Percentiles rank a stretch among this genome's conserved stretches.
Conservation (phyloP, 108 stramenopile genomes). For the Epithemia pelagica region DNA sequence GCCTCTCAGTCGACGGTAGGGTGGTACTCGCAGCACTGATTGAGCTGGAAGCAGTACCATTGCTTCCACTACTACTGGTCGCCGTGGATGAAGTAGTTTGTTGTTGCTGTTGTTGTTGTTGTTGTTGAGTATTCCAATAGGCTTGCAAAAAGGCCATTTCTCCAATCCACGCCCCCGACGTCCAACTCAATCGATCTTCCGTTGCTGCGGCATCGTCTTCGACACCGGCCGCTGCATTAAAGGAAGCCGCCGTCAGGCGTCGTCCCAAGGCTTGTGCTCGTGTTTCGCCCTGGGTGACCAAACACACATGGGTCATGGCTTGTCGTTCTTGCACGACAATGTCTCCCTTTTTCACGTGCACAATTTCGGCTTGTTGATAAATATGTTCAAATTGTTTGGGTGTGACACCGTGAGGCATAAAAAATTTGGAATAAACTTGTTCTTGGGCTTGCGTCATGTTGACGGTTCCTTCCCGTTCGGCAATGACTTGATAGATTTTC, state of each 20-base stretch:
- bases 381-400: conserved; percentile 76
- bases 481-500: conserved; percentile 52
- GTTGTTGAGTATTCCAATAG: conserved; percentile 35
- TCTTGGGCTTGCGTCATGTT: conserved; percentile 41
- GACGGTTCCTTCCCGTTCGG: conserved; percentile 60
- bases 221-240: conserved; percentile 13
- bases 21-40: too few species aligned
- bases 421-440: conserved; percentile 57
- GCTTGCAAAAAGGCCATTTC: conserved; percentile 74
- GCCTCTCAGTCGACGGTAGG: background rate
- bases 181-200: too few species aligned
- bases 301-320: conserved; percentile 38
- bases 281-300: conserved; percentile 59
- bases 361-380: conserved; percentile 18
- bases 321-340: conserved; percentile 51
- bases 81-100: too few species aligned
- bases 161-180: conserved; percentile 79
- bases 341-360: conserved; percentile 31
- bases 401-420: conserved; percentile 69
- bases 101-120: conserved; percentile 1
- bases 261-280: conserved; percentile 49
- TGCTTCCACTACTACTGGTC: too few species aligned
- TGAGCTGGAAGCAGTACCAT: too few species aligned
- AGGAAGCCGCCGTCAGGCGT: conserved; percentile 52
- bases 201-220: conserved; percentile 39